Base-by-base conservation (phyloP, 1,139 yeast species). In the Candida freyschussii region DNA sequence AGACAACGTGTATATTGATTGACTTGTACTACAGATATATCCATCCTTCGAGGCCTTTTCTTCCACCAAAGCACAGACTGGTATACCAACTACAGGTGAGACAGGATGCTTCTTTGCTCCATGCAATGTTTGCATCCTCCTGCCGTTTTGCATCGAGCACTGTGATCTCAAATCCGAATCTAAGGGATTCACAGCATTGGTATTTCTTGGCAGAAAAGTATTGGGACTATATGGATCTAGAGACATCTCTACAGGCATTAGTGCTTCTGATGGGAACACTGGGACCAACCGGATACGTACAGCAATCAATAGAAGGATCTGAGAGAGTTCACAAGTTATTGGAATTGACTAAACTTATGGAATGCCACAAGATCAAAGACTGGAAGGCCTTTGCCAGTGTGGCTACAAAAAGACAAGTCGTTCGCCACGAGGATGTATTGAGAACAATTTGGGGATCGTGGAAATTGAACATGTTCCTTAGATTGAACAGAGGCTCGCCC, bases 21-120 rank as follows among this genome's bases (percentile, higher is more conserved):
- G 74, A 72, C 39, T 51, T 65, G 14, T 75, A 67, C 48, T 75
- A 70, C 48, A 59, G 63, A 27, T 68, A 65, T 45, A 55, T 62
- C 26, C 75, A 74, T 34, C 65, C 72, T 7, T 57, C 62, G 25
- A 65, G 68, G 35, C 64, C 69, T 29, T 49, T 71, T 12, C 50
- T 75, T 8, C 72, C 75, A 1, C 60, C 71, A 14, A 66, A 65
- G 37, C 42, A 52, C 4, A 44, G 57, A 5, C 56, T 72, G 21
- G 40, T 70, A 12, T 48, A 52, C 20, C 55, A 57, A 24, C 39
- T 70, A 13, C 53, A 63, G 10, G 43, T 53, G 4, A 41, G 50
- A 19, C 52, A 52, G 18, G 69, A 69, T 27, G 59, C 63, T 1
- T 59, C 75, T 0, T 49, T 72, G 8, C 43, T 72, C 15, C 74